Base-by-base conservation (phyloP, 164 flowering plant genomes). In the Nymphaea thermarum region DNA sequence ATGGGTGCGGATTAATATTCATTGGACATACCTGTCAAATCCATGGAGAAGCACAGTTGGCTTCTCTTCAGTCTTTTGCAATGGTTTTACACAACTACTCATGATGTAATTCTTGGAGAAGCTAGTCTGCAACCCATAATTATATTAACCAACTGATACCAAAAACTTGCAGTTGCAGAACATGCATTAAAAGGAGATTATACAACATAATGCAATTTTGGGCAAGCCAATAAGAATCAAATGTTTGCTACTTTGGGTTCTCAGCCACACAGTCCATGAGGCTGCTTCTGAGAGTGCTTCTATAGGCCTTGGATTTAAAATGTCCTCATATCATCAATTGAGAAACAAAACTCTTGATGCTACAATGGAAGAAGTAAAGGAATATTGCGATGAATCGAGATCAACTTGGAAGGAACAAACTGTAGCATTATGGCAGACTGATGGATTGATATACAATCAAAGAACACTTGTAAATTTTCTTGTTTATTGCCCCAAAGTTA, bases 21-120 rank as follows among this genome's bases (percentile, higher is more conserved):
- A 5, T n/a, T n/a, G 63, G 6, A 65, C 67, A 62, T 3, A 90
- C 98, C 98, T 88, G 82, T 93, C 98, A 79, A 93, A 93, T 66
- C 91, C 93, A 74, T 88, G 98, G 59, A 93, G 93, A 66, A 93
- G 96, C 79, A 93, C 91, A 70, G 90, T 74, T 11, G 98, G 95
- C 67, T 64, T 80, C 43, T 70, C 74, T 63, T 78, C 66, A 61
- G 76, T 77, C 60, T 73, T 77, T 44, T 66, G 15, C 43, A 66
- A 66, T 43, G 98, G 94, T 79, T 75, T 86, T 81, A 90, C 90
- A 73, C 91, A 87, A 72, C 96, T 93, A 74, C 93, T 90, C 95
- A 93, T 82, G 60, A 93, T 82, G 57, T 71, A 43, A 36, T 15
- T 67, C 14, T 81, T 85, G 3, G 79, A 72, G 62, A 75, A 75